Conservation (phyloP, 2,329 filamentous ascomycete species). For the Penicillium occitanis region DNA sequence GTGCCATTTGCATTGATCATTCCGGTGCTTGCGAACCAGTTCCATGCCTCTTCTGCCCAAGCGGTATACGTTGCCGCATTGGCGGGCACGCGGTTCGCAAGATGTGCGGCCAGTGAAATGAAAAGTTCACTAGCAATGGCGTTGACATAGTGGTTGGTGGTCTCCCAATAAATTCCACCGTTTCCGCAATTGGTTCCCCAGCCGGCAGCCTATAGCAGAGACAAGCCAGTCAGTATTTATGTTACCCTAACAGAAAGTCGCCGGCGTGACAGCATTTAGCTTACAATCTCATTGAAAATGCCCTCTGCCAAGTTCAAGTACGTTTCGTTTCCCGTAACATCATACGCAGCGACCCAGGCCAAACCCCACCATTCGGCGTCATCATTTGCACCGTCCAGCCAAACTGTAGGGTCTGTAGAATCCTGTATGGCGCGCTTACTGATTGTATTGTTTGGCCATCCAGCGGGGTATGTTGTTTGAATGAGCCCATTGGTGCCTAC, state of each 20-base stretch:
- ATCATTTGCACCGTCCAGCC: conserved; percentile 41
- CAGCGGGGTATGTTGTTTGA: conserved; percentile 4
- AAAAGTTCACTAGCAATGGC: conserved; percentile 61
- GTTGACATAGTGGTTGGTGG: conserved; percentile 48
- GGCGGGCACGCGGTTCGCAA: conserved; percentile 51
- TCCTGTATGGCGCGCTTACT: conserved; percentile 4
- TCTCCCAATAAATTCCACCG: conserved; percentile 52
- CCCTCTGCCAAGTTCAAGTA: conserved; percentile 51
- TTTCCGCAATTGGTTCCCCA: conserved; percentile 48
- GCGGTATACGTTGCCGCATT: conserved; percentile 42
- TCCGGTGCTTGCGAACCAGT: conserved; percentile 52
- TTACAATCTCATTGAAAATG: conserved; percentile 51
- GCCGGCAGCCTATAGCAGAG: conserved; percentile 24
- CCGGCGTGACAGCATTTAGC: neutral
- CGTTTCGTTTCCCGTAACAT: conserved; percentile 46
- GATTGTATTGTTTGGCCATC: neutral
- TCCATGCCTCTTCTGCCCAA: conserved; percentile 51
- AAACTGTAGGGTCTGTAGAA: conserved; percentile 10
- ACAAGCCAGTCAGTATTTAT: neutral
- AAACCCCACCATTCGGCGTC: conserved; percentile 57
- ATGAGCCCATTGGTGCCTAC: conserved; percentile 4
- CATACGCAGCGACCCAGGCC: conserved; percentile 57
- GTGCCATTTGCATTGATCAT: conserved; percentile 50
- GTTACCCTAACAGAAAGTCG: neutral
- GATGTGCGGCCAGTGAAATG: conserved; percentile 54